Conservation (phyloP, 768 basidiomycete genomes). For the Boletus subcaerulescens region DNA sequence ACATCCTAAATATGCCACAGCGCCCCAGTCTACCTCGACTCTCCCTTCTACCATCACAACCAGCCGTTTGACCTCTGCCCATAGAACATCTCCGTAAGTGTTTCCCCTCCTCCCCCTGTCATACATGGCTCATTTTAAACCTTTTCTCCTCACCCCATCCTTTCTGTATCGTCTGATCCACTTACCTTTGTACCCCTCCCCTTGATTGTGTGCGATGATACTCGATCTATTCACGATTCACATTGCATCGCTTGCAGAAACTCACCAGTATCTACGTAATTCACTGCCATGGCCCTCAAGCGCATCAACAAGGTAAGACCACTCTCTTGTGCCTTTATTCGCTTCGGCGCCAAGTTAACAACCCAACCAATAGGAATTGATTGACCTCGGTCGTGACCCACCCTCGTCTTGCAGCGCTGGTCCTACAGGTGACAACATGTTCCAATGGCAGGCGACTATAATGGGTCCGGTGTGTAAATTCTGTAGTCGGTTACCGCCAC, state of each 20-base stretch:
- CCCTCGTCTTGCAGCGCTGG: constrained; percentile 99
- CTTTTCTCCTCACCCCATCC: background rate
- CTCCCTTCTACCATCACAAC: constrained; percentile 28
- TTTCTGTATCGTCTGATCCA: background rate
- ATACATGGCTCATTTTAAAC: background rate
- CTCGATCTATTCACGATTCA: constrained; percentile 30
- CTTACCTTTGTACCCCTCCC: constrained; percentile 5
- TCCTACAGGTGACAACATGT: constrained; percentile 97
- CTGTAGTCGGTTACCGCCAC: background rate
- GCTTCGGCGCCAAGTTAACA: constrained; percentile 11
- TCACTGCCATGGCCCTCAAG: constrained; percentile 81
- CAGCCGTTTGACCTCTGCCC: background rate
- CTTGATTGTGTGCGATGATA: constrained; percentile 39
- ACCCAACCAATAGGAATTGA: constrained; percentile 71
- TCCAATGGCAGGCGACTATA: constrained; percentile 99
- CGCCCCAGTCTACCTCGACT: constrained; percentile 14
- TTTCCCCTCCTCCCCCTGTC: background rate
- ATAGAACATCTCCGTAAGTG: constrained; percentile 11
- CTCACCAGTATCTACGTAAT: constrained; percentile 7
- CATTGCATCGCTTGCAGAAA: constrained; percentile 12
- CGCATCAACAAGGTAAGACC: constrained; percentile 94
- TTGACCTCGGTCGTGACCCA: constrained; percentile 99
- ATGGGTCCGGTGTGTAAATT: constrained; percentile 87
- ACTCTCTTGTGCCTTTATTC: background rate
- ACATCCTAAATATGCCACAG: constrained; percentile 36